Conservation (phyloP, 371 early-diverging fungal genomes). For the Funneliformis caledonium region DNA sequence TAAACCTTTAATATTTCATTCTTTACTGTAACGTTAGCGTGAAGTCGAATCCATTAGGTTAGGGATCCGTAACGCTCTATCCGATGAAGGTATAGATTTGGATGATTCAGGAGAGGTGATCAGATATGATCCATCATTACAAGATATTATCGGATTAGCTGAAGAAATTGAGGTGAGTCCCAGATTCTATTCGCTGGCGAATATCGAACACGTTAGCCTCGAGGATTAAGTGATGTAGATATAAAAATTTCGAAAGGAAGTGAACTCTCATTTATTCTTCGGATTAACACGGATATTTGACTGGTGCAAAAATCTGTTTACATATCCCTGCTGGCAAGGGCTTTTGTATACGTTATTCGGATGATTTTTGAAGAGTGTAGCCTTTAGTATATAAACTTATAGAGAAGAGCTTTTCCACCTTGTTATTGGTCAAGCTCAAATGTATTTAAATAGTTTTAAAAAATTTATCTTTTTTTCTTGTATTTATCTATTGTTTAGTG, state of each 20-base stretch:
- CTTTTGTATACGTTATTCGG: not conserved
- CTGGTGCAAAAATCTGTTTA: not conserved
- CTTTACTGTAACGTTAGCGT: not conserved
- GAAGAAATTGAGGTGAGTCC: slow-evolving; percentile 3
- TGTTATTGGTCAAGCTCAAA: not conserved
- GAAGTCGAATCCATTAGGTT: slow-evolving; percentile 23
- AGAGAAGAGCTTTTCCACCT: not conserved
- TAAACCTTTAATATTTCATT: not conserved
- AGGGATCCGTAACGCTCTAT: not conserved
- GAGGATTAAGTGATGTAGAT: not conserved
- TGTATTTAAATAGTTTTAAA: not conserved
- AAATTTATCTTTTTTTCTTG: not conserved
- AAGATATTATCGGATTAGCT: slow-evolving; percentile 35
- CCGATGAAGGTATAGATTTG: slow-evolving; percentile 36
- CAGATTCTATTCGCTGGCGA: not conserved
- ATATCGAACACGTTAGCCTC: not conserved
- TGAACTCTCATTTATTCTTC: not conserved
- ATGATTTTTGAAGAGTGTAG: not conserved
- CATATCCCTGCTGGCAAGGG: not conserved
- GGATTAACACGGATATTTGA: not conserved
- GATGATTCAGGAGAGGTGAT: slow-evolving; percentile 31
- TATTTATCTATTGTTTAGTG: not conserved
- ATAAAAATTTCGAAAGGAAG: not conserved
- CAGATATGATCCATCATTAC: slow-evolving; percentile 4
- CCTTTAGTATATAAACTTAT: not conserved